Evolutionary conservation across 257 asterid genomes (phyloP).

Genomic region (Vinca minor): DNA sequence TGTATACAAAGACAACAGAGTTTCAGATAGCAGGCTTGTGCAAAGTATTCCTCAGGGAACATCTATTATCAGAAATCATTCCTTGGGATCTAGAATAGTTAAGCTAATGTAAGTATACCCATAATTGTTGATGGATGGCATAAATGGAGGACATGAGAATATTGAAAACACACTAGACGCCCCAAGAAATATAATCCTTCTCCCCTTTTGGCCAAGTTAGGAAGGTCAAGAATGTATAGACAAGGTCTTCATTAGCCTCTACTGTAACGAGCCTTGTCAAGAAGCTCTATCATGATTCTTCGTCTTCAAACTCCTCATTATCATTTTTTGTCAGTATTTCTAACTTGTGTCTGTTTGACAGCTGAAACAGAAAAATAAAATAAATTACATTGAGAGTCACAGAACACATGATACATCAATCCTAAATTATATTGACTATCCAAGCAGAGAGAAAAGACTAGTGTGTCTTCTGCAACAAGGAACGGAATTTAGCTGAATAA

Average conservation of each 20-base stretch:
- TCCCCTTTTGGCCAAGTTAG: too few relatives aligned
- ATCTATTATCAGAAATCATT: too few relatives aligned
- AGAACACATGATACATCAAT: background rate
- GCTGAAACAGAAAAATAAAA: conserved; percentile 28
- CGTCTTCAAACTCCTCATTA: conserved; percentile 21
- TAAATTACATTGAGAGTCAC: background rate
- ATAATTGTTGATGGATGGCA: too few relatives aligned
- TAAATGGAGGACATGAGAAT: too few relatives aligned
- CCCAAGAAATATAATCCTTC: too few relatives aligned
- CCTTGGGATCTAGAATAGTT: too few relatives aligned
- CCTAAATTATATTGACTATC: background rate
- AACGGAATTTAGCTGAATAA: background rate
- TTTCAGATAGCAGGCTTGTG: too few relatives aligned
- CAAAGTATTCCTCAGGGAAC: too few relatives aligned
- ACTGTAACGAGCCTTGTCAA: background rate
- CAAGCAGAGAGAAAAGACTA: background rate
- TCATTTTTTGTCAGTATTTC: conserved; percentile 20
- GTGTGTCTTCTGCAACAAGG: background rate
- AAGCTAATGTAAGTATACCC: too few relatives aligned
- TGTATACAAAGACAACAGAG: too few relatives aligned
- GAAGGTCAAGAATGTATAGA: too few relatives aligned
- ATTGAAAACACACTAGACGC: too few relatives aligned
- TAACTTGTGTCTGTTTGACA: conserved; percentile 25
- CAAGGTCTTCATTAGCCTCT: background rate
- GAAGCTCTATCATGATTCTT: conserved; percentile 17